Conservation (phyloP, 352 stramenopile genomes). For the Globisporangium paroecandrum region DNA sequence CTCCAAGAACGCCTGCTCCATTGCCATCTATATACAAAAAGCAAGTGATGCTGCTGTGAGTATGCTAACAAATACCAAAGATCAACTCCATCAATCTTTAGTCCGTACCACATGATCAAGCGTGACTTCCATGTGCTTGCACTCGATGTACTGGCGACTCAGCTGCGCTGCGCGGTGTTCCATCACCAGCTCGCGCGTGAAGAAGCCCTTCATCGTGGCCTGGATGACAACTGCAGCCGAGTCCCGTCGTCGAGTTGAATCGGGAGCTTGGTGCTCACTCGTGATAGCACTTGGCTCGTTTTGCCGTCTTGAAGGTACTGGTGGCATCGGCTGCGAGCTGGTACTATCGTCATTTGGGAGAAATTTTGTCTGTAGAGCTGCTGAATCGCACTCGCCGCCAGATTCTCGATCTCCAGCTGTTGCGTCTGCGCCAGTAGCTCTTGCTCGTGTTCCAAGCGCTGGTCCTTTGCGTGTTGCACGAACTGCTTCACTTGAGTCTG, state of each 20-base stretch:
- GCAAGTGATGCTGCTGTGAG: neutral
- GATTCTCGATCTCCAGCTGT: slow-evolving; percentile 36
- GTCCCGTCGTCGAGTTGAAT: slow-evolving; percentile 4
- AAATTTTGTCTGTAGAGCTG: slow-evolving; percentile 25
- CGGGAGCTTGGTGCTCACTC: neutral
- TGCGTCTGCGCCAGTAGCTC: slow-evolving; percentile 22
- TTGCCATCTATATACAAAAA: slow-evolving; percentile 22
- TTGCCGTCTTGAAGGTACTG: neutral
- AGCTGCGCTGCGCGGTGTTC: slow-evolving; percentile 32
- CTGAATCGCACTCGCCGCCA: slow-evolving; percentile 42
- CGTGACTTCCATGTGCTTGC: slow-evolving; percentile 42
- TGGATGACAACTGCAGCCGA: slow-evolving; percentile 40
- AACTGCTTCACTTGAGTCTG: slow-evolving; percentile 13
- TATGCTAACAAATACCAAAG: neutral
- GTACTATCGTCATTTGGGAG: neutral
- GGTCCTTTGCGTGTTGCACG: neutral
- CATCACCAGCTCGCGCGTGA: slow-evolving; percentile 22
- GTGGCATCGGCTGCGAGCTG: neutral
- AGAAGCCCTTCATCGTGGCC: slow-evolving; percentile 25
- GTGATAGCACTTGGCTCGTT: neutral
- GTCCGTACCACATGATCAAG: slow-evolving; percentile 43
- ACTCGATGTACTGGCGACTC: slow-evolving; percentile 63
- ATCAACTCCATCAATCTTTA: too few species aligned
- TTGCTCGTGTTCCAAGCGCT: slow-evolving; percentile 12
- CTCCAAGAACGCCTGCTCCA: slow-evolving; percentile 47